phyloP scores from a whole-genome alignment of 2,329 filamentous ascomycete genomes.

The Claviceps sp. region DNA sequence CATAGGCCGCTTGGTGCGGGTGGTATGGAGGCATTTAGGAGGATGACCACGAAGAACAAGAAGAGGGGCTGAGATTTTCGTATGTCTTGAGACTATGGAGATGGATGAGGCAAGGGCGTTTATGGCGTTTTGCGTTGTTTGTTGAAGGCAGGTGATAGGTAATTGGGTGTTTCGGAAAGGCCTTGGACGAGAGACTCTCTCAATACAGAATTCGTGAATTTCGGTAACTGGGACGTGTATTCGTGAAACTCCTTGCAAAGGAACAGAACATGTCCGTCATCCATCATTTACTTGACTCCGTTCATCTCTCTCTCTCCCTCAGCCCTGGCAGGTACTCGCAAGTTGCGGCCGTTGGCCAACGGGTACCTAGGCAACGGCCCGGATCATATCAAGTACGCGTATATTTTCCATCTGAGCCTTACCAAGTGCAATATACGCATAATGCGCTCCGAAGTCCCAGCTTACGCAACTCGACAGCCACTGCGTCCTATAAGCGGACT shows the following conservation, averaged over 20 bases:
- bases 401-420: too few relatives aligned
- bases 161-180: not conserved
- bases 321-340: too few relatives aligned
- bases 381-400: too few relatives aligned
- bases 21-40: slow-evolving; percentile 51
- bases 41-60: slow-evolving; percentile 52
- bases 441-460: not conserved
- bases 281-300: not conserved
- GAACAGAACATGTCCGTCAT: not conserved
- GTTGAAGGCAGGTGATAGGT: not conserved
- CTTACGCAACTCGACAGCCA: too few relatives aligned
- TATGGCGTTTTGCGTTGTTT: not conserved
- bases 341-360: too few relatives aligned
- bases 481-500: not conserved
- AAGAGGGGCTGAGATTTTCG: slow-evolving; percentile 22
- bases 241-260: not conserved
- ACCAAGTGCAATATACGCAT: not conserved
- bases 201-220: not conserved
- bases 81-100: not conserved
- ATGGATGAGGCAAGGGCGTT: not conserved
- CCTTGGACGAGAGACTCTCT: not conserved
- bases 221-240: too few relatives aligned
- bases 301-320: not conserved
- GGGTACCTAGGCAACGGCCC: too few relatives aligned
- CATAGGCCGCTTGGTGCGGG: slow-evolving; percentile 49